Base-by-base conservation (phyloP, 2,329 filamentous ascomycete species). In the Fusarium udum region DNA sequence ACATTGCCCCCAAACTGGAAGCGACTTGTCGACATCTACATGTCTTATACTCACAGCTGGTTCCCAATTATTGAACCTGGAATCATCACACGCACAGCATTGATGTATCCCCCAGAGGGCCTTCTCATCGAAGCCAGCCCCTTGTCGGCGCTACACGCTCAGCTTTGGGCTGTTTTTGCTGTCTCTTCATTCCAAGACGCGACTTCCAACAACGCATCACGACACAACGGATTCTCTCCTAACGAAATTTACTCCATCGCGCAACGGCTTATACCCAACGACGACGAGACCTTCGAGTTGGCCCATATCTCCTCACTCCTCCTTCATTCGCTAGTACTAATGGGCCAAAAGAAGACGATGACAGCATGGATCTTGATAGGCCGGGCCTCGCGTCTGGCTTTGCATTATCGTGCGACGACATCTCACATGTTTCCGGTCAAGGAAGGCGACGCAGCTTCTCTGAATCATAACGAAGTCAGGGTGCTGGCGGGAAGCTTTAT, bases 1-100 rank as follows among this genome's bases (percentile, higher is more conserved):
- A 75, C 77, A 45, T 82, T 92, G 1, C 90, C 87, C 22, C 77
- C 80, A 22, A 87, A 89, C 76, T 88, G 86, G 78, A 90, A 85
- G 83, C 84, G 87, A 6, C 85, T 95, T 8, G 82, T 95, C 43
- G 91, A 94, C 73, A 86, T 92, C 9, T 95, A 94, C 78, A 92
- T 93, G 67, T 89, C 92, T 3, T 93, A 93, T 75, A 93, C 91
- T 0, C 92, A 95, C 78, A 90, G 88, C 60, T 95, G 93, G 93
- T 86, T 95, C 32, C 93, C 93, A 0, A 90, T 95, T 32, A 84
- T 92, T 16, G 91, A 94, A 71, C 92, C 91, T 70, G 88, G 92
- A 55, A 86, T 87, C 46, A 83, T 93, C 9, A 83, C 92, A 56
- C 85, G 75, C 64, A 84, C 79, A 65, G 87, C 82, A 2, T 80